These are phyloP conservation scores for Russula griseocarnosa DNA, from an alignment of 768 basidiomycete genomes.

Conservation along the genomic window DNA sequence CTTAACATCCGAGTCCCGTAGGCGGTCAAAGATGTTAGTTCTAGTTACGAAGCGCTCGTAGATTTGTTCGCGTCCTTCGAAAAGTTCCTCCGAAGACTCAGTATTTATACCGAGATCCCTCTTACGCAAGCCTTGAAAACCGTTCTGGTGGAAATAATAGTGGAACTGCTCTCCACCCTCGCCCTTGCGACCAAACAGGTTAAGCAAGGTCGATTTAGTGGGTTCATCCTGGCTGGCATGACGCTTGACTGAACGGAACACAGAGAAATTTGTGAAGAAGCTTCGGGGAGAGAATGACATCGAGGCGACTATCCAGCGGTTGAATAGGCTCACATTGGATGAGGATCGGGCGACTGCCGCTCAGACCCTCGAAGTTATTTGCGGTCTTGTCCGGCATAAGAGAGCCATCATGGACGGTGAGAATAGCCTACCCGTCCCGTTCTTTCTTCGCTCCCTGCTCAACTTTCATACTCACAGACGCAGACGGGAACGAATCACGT, in stretches of 20 bases:
- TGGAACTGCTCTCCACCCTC: slow-evolving; percentile 4
- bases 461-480: too few species aligned
- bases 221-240: neutral
- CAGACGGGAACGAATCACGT: neutral
- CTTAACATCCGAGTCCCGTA: too few species aligned
- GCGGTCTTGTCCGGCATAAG: slow-evolving; percentile 1
- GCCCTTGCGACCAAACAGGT: slow-evolving; percentile 12
- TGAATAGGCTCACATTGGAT: slow-evolving; percentile 3
- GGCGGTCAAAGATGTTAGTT: too few species aligned
- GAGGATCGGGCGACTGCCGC: neutral
- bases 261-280: slow-evolving; percentile 13
- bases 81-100: too few species aligned
- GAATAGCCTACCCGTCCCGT: neutral
- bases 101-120: too few species aligned
- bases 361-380: slow-evolving; percentile 3
- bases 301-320: neutral
- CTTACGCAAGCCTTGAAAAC: neutral
- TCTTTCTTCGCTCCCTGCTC: neutral
- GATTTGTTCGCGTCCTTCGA: too few species aligned
- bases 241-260: neutral
- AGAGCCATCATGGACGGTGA: slow-evolving; percentile 9
- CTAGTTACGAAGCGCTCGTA: too few species aligned
- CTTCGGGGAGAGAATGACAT: slow-evolving; percentile 10
- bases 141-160: neutral
- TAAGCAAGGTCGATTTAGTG: slow-evolving; percentile 2